Evolutionary conservation across 2,329 filamentous ascomycete species (phyloP).

Genomic region (Cladosporium austrohemisphaericum): DNA sequence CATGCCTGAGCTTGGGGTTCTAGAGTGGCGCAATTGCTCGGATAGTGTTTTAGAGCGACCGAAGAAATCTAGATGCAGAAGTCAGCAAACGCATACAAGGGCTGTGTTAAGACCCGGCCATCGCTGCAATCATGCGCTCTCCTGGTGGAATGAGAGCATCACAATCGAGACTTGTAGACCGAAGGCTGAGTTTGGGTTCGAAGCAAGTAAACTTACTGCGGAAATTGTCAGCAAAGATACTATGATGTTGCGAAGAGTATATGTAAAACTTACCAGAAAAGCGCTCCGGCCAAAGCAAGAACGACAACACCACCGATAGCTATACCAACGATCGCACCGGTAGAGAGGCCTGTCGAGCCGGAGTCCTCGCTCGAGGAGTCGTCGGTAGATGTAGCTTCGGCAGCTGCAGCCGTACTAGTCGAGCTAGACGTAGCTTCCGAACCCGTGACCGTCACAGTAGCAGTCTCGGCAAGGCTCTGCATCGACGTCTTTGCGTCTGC

Average conservation of each 20-base stretch:
- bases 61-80: constrained; percentile 47
- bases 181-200: too few relatives aligned
- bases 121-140: too few relatives aligned
- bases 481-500: constrained; percentile 32
- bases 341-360: constrained; percentile 28
- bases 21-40: constrained; percentile 15
- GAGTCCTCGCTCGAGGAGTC: neutral
- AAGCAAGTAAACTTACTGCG: too few relatives aligned
- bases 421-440: constrained; percentile 18
- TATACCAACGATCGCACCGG: constrained; percentile 47
- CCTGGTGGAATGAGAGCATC: too few relatives aligned
- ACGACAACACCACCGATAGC: constrained; percentile 62
- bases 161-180: too few relatives aligned
- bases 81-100: too few relatives aligned
- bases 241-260: neutral
- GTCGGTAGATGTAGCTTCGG: constrained; percentile 15
- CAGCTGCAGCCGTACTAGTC: constrained; percentile 16
- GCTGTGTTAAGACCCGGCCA: too few relatives aligned
- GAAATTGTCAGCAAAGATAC: neutral
- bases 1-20: constrained; percentile 5
- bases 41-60: constrained; percentile 38
- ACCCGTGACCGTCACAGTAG: constrained; percentile 20
- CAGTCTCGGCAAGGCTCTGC: constrained; percentile 21
- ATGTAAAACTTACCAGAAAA: constrained; percentile 48
- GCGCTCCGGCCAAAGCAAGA: constrained; percentile 56